A percentile compares a stretch with the other conserved stretches of the same genome.
Evolutionary conservation across 2,329 filamentous ascomycete species (phyloP).

Genomic region (Proliferodiscus dingleyae): DNA sequence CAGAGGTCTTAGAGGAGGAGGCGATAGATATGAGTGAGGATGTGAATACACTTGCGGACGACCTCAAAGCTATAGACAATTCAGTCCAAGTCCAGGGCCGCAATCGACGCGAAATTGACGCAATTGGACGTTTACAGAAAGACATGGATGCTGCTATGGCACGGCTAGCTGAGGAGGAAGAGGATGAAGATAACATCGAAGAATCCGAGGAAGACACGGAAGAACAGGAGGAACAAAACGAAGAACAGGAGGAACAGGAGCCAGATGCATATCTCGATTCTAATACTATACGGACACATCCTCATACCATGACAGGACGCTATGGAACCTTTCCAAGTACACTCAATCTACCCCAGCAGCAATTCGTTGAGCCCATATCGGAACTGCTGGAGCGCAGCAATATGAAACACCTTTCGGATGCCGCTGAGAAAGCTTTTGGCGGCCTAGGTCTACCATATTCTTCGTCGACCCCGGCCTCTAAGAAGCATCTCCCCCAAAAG

Average conservation of each 20-base stretch:
- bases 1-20: not conserved
- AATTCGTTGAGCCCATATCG: constrained; percentile 65
- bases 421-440: constrained; percentile 71
- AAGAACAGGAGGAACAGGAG: constrained; percentile 25
- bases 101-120: constrained; percentile 31
- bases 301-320: constrained; percentile 67
- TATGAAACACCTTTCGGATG: constrained; percentile 67
- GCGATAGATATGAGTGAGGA: not conserved
- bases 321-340: constrained; percentile 71
- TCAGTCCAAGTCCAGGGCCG: constrained; percentile 22
- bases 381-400: constrained; percentile 63
- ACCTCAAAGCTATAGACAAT: not conserved
- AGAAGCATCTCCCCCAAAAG: constrained; percentile 55
- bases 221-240: constrained; percentile 21
- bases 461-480: constrained; percentile 59
- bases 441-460: constrained; percentile 73
- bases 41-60: not conserved
- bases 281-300: constrained; percentile 59
- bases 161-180: constrained; percentile 24
- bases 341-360: constrained; percentile 65
- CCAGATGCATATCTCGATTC: constrained; percentile 24
- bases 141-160: constrained; percentile 30
- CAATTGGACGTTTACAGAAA: constrained; percentile 26
- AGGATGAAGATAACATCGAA: constrained; percentile 21
- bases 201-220: constrained; percentile 28